These are phyloP conservation scores for Rubia peregrina DNA, from an alignment of 305 asterid species.

Conservation along the genomic window DNA sequence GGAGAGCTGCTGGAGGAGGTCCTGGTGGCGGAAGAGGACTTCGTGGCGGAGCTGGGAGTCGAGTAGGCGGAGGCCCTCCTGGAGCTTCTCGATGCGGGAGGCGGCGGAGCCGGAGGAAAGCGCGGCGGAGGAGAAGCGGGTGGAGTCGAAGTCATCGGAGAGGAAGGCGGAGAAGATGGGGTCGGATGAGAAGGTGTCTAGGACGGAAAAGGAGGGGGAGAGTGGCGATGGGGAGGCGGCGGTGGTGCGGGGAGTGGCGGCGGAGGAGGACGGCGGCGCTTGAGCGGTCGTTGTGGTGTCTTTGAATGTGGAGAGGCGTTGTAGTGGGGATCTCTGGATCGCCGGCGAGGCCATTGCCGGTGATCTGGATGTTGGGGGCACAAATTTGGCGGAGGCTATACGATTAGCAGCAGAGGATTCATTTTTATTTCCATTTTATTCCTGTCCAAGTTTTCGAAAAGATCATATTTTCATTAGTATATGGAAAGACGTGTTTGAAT, in stretches of 20 bases:
- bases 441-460: no score
- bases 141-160: conserved; percentile 65
- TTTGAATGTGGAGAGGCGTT: conserved; percentile 72
- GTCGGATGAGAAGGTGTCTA: conserved; percentile 60
- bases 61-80: conserved; percentile 67
- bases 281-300: conserved; percentile 13
- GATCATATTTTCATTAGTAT: no score
- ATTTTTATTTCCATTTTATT: not conserved
- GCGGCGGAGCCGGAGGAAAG: conserved; percentile 94
- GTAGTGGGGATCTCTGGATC: conserved; percentile 47
- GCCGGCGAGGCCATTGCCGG: conserved; percentile 26
- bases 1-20: conserved; percentile 73
- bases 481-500: no score
- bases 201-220: conserved; percentile 33
- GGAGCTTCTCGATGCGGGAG: conserved; percentile 77
- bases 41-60: conserved; percentile 76
- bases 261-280: conserved; percentile 21
- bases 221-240: conserved; percentile 25
- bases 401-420: not conserved
- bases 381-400: not conserved
- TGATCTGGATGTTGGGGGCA: not conserved
- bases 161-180: conserved; percentile 81
- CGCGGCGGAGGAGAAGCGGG: conserved; percentile 88
- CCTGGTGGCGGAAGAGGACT: conserved; percentile 77
- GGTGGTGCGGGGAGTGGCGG: conserved; percentile 12